These are phyloP conservation scores for Diversispora eburnea DNA, from an alignment of 192 early-diverging fungal genomes.

Conservation along the genomic window DNA sequence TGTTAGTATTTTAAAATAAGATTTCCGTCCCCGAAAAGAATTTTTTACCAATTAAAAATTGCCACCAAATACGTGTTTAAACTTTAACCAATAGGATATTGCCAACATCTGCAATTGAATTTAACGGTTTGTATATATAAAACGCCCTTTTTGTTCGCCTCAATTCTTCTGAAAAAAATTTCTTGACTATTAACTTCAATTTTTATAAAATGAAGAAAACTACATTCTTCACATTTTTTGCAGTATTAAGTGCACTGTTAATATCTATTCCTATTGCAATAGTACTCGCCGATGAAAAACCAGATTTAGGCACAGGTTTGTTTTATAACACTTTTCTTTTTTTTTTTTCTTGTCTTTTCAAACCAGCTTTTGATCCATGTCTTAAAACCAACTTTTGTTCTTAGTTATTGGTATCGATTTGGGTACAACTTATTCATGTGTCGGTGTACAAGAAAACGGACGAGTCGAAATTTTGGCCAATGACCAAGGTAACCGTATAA, in stretches of 20 bases:
- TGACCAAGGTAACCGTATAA: slow-evolving; percentile 95
- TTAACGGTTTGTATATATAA: not conserved
- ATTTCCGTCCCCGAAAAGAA: not conserved
- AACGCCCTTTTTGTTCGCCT: not conserved
- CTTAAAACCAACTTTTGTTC: not conserved
- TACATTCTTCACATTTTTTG: slow-evolving; percentile 16
- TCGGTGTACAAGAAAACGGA: slow-evolving; percentile 90
- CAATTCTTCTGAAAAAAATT: not conserved
- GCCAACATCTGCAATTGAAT: not conserved
- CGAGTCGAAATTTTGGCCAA: slow-evolving; percentile 97
- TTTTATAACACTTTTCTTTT: not conserved
- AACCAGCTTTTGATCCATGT: not conserved
- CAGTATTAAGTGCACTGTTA: slow-evolving; percentile 2
- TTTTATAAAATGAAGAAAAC: slow-evolving; percentile 13
- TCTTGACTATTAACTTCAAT: not conserved
- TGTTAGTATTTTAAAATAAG: too few relatives aligned
- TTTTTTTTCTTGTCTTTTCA: not conserved
- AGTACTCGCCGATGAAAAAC: slow-evolving; percentile 10
- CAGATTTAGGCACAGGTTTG: slow-evolving; percentile 4
- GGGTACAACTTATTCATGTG: slow-evolving; percentile 93
- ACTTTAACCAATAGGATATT: slow-evolving; percentile 5
- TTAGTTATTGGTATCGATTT: slow-evolving; percentile 90
- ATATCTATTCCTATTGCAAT: slow-evolving; percentile 6
- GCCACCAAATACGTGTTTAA: not conserved
- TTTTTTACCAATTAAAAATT: slow-evolving; percentile 14